Conservation (phyloP, 306 rosid genomes). For the Acacia confusa region DNA sequence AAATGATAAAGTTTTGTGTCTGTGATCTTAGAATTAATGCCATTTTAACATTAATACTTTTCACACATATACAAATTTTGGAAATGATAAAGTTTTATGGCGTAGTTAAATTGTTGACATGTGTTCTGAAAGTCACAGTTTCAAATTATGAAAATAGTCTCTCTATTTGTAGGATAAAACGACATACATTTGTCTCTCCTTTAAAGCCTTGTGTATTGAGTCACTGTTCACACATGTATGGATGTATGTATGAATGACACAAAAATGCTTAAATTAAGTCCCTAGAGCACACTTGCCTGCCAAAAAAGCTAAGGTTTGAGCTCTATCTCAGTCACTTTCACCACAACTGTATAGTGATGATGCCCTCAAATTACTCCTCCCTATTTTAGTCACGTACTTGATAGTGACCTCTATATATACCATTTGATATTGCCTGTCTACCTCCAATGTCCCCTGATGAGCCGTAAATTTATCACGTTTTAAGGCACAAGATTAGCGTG, state of each 20-base stretch:
- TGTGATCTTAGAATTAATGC: background rate
- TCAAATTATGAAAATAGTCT: no score
- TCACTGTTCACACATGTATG: background rate
- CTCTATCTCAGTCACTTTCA: conserved; percentile 5
- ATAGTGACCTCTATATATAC: background rate
- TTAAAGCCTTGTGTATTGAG: accelerated
- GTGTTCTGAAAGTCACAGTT: no score
- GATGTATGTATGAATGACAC: no score
- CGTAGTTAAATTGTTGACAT: accelerated
- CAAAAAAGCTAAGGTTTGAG: background rate
- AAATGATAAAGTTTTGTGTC: background rate
- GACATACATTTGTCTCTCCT: no score
- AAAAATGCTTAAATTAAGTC: background rate
- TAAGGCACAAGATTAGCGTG: no score
- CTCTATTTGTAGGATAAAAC: no score
- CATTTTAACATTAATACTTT: background rate
- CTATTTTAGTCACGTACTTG: background rate
- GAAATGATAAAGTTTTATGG: no score
- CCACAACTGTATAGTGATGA: conserved; percentile 5
- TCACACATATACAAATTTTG: background rate
- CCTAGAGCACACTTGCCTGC: background rate
- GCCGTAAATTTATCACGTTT: no score
- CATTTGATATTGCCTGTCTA: background rate
- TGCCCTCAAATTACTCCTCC: conserved; percentile 1
- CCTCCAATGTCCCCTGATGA: background rate